Conservation (phyloP, 495 filamentous ascomycete genomes). For the Tetracladium setigerum region DNA sequence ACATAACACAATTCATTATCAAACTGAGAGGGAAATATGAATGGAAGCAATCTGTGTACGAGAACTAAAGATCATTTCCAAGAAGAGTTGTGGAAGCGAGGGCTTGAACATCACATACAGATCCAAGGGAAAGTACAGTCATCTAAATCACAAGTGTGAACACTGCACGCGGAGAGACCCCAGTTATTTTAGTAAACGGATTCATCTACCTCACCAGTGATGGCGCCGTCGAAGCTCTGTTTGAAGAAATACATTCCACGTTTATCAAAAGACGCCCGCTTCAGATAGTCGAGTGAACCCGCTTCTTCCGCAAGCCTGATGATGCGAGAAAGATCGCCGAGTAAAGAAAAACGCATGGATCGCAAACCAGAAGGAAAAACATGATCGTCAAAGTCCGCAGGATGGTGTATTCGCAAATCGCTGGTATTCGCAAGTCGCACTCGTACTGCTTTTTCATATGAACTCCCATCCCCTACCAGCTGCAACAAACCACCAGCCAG, state of each 20-base stretch:
- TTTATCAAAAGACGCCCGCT: constrained; percentile 20
- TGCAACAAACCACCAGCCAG: constrained; percentile 23
- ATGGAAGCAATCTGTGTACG: too few relatives aligned
- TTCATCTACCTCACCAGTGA: constrained; percentile 10
- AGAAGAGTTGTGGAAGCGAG: too few relatives aligned
- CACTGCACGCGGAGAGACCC: constrained; percentile 18
- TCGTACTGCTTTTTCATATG: constrained; percentile 26
- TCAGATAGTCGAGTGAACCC: constrained; percentile 17
- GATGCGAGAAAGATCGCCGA: constrained; percentile 19
- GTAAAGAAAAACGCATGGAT: constrained; percentile 13
- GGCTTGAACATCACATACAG: too few relatives aligned
- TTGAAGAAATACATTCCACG: constrained; percentile 19
- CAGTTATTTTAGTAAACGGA: constrained; percentile 10
- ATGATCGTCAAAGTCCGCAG: constrained; percentile 25
- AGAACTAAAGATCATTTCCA: too few relatives aligned
- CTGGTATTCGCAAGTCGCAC: constrained; percentile 17
- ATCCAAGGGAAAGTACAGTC: too few relatives aligned
- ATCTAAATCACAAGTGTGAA: neutral
- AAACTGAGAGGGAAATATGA: too few relatives aligned
- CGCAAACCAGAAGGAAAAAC: constrained; percentile 24
- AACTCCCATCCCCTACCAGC: constrained; percentile 25
- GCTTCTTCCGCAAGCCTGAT: constrained; percentile 16
- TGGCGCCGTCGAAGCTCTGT: constrained; percentile 19
- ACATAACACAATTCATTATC: too few relatives aligned
- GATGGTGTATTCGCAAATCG: constrained; percentile 26